Percentiles rank a stretch among this genome's conserved stretches.
Conservation (phyloP, 2,329 filamentous ascomycete genomes). For the Chaetomiaceae sp. region DNA sequence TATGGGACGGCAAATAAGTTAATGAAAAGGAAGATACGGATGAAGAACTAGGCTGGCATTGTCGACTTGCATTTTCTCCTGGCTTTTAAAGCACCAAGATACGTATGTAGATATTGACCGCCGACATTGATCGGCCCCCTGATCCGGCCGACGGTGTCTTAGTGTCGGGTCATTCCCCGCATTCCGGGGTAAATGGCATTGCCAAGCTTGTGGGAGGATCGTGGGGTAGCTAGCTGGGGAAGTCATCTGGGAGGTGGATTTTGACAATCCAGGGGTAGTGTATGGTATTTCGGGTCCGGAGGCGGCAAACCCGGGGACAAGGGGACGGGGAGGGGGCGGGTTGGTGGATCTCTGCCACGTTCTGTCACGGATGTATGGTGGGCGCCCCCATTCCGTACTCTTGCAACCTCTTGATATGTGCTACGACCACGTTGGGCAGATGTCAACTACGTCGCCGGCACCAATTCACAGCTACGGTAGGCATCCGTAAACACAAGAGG, state of each 20-base stretch:
- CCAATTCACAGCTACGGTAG: too few species aligned
- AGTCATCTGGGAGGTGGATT: not conserved
- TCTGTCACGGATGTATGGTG: too few species aligned
- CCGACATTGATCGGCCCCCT: not conserved
- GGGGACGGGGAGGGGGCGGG: too few species aligned
- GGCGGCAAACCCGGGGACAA: too few species aligned
- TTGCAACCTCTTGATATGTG: too few species aligned
- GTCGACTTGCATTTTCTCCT: not conserved
- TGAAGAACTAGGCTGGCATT: not conserved
- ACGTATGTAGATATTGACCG: not conserved
- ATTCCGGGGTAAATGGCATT: not conserved
- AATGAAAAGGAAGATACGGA: not conserved
- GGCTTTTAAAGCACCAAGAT: not conserved
- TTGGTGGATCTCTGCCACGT: too few species aligned
- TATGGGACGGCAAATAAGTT: not conserved
- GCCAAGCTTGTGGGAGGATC: not conserved
- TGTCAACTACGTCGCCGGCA: too few species aligned
- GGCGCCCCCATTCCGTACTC: too few species aligned
- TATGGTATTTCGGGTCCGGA: too few species aligned
- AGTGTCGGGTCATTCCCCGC: not conserved
- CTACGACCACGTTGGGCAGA: too few species aligned
- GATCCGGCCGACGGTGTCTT: not conserved
- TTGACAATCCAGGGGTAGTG: not conserved
- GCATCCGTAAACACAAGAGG: too few species aligned
- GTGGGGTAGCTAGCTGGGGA: not conserved